phyloP scores from a whole-genome alignment of 176 grass and related monocot genomes.

The Metroxylon sagu region DNA sequence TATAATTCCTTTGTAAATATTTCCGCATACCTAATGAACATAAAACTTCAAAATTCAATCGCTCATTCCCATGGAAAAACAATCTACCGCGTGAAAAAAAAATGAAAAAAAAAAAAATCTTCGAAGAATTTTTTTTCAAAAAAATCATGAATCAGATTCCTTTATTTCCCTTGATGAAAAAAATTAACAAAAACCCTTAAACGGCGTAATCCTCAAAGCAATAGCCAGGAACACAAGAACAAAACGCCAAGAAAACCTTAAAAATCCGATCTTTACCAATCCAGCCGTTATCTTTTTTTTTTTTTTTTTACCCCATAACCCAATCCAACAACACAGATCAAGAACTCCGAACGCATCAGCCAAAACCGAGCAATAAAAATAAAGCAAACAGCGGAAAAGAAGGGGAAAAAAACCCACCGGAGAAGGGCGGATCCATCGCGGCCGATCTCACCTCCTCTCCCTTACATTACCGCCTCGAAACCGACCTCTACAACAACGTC shows the following conservation, averaged over 20 bases:
- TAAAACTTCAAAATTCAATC: no score
- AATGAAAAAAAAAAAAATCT: no score
- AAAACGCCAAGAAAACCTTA: not conserved
- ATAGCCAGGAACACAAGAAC: not conserved
- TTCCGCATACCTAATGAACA: no score
- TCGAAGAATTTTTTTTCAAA: no score
- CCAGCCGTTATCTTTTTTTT: not conserved
- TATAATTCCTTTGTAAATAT: no score
- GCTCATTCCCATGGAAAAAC: no score
- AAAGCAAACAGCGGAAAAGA: not conserved
- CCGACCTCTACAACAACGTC: no score
- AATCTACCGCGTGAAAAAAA: no score
- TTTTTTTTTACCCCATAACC: not conserved
- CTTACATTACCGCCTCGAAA: constrained; percentile 12
- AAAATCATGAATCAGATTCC: no score
- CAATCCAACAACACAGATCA: not conserved
- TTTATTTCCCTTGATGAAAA: no score
- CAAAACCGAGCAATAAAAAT: not conserved
- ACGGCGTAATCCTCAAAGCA: not conserved
- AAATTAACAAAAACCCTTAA: not conserved
- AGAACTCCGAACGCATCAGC: not conserved
- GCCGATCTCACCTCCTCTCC: constrained; percentile 1
- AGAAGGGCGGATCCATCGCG: constrained; percentile 22
- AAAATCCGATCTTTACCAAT: constrained; percentile 9
- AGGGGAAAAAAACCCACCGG: constrained; percentile 5